These are phyloP conservation scores for Agrocybe pediades DNA, from an alignment of 768 basidiomycete genomes.

Conservation along the genomic window DNA sequence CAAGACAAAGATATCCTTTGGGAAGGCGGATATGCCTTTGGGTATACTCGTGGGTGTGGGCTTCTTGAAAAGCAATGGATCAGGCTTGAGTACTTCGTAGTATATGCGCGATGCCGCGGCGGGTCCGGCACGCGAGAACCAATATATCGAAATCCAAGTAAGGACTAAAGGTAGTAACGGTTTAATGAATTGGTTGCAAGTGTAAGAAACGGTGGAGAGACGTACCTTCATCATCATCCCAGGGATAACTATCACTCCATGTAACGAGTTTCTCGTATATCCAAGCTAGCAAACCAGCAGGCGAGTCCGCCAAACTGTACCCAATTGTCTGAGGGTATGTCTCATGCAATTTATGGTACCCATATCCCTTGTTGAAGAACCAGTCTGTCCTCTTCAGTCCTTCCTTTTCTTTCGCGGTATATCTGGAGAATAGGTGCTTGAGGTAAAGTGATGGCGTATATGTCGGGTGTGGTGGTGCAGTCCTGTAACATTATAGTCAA, in stretches of 20 bases:
- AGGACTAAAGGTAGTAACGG: slow-evolving; percentile 35
- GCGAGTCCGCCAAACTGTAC: slow-evolving; percentile 56
- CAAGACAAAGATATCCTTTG: slow-evolving; percentile 36
- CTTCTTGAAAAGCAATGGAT: slow-evolving; percentile 7
- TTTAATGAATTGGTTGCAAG: not conserved
- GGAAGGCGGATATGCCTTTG: slow-evolving; percentile 48
- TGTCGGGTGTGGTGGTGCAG: slow-evolving; percentile 17
- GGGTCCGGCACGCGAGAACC: slow-evolving; percentile 57
- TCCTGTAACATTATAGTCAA: not conserved
- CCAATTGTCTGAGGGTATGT: slow-evolving; percentile 54
- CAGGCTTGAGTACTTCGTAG: slow-evolving; percentile 38
- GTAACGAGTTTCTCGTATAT: slow-evolving; percentile 50
- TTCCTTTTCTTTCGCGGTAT: slow-evolving; percentile 29
- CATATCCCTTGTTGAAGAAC: slow-evolving; percentile 28
- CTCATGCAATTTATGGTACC: slow-evolving; percentile 39
- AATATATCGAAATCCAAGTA: slow-evolving; percentile 57
- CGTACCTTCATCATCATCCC: slow-evolving; percentile 58
- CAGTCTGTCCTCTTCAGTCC: slow-evolving; percentile 25
- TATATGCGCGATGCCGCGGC: slow-evolving; percentile 58
- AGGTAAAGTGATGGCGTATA: slow-evolving; percentile 23
- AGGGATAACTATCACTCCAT: slow-evolving; percentile 51
- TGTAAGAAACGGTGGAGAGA: not conserved
- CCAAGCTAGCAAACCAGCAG: slow-evolving; percentile 53
- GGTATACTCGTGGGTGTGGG: slow-evolving; percentile 32
- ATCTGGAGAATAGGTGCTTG: slow-evolving; percentile 21